Evolutionary conservation across 2,329 filamentous ascomycete genomes (phyloP).

Genomic region (Monosporascus sp.): DNA sequence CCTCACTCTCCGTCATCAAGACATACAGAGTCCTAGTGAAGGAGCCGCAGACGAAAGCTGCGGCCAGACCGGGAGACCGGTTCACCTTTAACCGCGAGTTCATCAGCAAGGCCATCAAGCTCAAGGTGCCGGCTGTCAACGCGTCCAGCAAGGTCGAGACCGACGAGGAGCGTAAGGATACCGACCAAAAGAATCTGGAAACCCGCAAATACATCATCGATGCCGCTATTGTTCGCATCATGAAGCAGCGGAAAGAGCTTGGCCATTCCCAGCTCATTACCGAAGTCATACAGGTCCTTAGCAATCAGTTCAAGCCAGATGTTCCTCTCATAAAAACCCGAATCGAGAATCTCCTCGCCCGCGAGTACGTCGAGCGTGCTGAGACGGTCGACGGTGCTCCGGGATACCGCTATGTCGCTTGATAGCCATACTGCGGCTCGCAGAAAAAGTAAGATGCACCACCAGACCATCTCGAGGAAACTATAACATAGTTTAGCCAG

Average conservation of each 20-base stretch:
- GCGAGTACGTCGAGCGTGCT: conserved; percentile 75
- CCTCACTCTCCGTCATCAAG: conserved; percentile 79
- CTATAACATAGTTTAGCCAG: neutral
- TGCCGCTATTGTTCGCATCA: conserved; percentile 73
- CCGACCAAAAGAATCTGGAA: conserved; percentile 71
- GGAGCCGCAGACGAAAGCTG: conserved; percentile 69
- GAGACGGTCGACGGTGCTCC: conserved; percentile 64
- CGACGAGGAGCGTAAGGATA: conserved; percentile 60
- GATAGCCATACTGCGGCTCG: conserved; percentile 6
- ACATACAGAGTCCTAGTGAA: conserved; percentile 70
- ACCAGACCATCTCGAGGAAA: neutral
- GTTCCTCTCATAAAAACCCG: conserved; percentile 73
- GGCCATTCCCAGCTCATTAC: conserved; percentile 63
- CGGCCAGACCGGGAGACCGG: conserved; percentile 65
- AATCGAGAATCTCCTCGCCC: conserved; percentile 71
- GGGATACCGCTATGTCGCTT: conserved; percentile 69
- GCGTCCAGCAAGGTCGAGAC: conserved; percentile 81
- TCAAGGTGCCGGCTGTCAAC: conserved; percentile 83
- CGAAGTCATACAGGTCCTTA: conserved; percentile 67
- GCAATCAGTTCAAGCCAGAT: conserved; percentile 67
- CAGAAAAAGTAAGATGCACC: neutral
- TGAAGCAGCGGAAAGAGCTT: conserved; percentile 79
- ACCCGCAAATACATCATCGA: conserved; percentile 67
- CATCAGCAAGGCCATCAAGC: conserved; percentile 74
- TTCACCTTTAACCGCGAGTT: conserved; percentile 84